Percentiles rank a stretch among this genome's conserved stretches.
Conservation (phyloP, 768 basidiomycete species). For the Brasilioporus rufonigricans region DNA sequence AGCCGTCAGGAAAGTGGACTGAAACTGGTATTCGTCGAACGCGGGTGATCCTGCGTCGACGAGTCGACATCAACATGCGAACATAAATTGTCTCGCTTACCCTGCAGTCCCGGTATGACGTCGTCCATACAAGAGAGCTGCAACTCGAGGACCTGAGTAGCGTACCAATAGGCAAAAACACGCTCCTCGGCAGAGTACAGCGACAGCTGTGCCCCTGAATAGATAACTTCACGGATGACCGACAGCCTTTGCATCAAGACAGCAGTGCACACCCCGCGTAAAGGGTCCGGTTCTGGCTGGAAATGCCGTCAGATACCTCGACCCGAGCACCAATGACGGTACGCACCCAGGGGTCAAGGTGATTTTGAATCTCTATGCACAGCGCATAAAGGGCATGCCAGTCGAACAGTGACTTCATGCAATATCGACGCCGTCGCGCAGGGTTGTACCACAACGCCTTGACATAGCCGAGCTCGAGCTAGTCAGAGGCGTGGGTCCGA, state of each 20-base stretch:
- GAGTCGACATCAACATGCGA: background rate
- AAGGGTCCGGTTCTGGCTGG: constrained; percentile 30
- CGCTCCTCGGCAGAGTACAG: constrained; percentile 67
- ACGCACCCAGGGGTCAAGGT: constrained; percentile 21
- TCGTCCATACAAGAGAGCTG: constrained; percentile 56
- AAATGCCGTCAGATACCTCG: constrained; percentile 4
- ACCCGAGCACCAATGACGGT: background rate
- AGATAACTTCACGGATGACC: constrained; percentile 61
- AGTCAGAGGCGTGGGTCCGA: background rate
- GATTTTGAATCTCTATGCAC: constrained; percentile 26
- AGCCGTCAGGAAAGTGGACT: constrained; percentile 51
- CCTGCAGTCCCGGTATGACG: constrained; percentile 38
- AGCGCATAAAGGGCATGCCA: constrained; percentile 66
- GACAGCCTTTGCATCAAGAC: constrained; percentile 60
- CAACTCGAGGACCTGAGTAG: constrained; percentile 50
- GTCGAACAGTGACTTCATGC: constrained; percentile 59
- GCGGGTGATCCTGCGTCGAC: constrained; percentile 23
- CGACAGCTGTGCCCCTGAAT: constrained; percentile 76
- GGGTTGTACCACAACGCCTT: constrained; percentile 68
- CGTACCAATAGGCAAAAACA: constrained; percentile 77
- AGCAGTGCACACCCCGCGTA: constrained; percentile 22
- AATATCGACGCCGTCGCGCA: constrained; percentile 59
- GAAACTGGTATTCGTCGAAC: constrained; percentile 47
- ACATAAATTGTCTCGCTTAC: constrained; percentile 31
- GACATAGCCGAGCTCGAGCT: constrained; percentile 61